These are phyloP conservation scores for Skeletonema potamos DNA, from an alignment of 108 stramenopile species.

Conservation along the genomic window DNA sequence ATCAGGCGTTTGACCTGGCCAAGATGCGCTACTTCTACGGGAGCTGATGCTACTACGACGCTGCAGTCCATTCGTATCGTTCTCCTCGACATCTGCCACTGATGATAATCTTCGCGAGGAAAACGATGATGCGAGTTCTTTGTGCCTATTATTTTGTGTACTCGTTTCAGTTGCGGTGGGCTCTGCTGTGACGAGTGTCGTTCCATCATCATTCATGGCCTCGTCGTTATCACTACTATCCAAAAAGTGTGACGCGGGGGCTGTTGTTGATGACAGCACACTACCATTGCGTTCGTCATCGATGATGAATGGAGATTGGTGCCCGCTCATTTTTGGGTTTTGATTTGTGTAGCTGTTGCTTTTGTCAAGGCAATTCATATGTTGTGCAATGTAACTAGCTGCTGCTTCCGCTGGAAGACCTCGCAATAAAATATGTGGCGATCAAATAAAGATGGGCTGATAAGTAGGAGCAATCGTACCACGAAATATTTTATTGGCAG, in stretches of 20 bases:
- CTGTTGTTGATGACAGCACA: not conserved
- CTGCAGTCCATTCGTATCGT: not conserved
- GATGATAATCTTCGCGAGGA: constrained; percentile 2
- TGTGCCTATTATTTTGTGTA: not conserved
- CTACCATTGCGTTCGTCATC: not conserved
- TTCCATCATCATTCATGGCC: not conserved
- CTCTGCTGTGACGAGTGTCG: not conserved
- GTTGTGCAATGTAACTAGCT: no score
- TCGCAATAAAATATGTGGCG: no score
- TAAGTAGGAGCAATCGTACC: no score
- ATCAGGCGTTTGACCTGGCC: not conserved
- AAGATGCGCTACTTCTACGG: not conserved
- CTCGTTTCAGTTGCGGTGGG: not conserved
- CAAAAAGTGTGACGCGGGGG: not conserved
- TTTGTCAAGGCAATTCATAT: not conserved
- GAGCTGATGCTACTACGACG: not conserved
- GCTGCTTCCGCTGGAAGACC: no score
- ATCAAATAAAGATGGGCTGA: no score
- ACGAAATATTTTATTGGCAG: no score
- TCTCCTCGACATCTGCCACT: not conserved
- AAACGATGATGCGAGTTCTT: no score
- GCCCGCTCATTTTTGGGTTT: not conserved
- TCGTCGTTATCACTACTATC: not conserved
- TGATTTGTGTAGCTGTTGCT: not conserved
- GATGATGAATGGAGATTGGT: not conserved